A percentile compares a stretch with the other conserved stretches of the same genome.
Evolutionary conservation across 225 moss, liverwort and hornwort species (phyloP).

Genomic region (Pleurozium schreberi): DNA sequence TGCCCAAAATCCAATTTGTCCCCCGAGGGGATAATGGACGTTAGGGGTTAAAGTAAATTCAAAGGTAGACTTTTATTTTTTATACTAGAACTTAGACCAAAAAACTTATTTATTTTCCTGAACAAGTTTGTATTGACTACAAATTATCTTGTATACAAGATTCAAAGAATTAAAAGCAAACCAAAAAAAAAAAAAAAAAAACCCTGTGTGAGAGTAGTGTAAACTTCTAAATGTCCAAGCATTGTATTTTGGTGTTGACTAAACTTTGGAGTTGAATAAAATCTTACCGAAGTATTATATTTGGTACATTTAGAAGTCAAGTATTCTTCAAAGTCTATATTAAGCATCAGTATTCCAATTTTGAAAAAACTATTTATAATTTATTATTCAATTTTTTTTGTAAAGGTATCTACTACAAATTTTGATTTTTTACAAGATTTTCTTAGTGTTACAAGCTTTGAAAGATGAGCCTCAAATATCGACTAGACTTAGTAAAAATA

Average conservation of each 20-base stretch:
- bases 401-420: rapidly evolving
- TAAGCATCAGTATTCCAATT: background rate
- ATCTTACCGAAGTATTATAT: background rate
- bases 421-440: background rate
- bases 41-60: too few relatives aligned
- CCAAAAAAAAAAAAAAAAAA: background rate
- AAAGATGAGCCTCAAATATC: background rate
- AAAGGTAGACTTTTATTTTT: too few relatives aligned
- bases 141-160: background rate
- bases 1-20: too few relatives aligned
- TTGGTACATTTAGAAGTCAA: too few relatives aligned
- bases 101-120: background rate
- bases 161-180: background rate
- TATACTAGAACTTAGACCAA: too few relatives aligned
- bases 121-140: background rate
- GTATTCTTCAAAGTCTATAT: background rate
- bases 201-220: background rate
- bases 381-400: background rate
- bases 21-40: too few relatives aligned
- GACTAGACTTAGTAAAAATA: background rate
- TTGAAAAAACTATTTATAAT: background rate
- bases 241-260: background rate
- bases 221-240: background rate
- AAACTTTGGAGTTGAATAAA: background rate
- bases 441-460: too few relatives aligned